Base-by-base conservation (phyloP, 1,284 basidiomycete genomes). In the Heterobasidion irregulare region DNA sequence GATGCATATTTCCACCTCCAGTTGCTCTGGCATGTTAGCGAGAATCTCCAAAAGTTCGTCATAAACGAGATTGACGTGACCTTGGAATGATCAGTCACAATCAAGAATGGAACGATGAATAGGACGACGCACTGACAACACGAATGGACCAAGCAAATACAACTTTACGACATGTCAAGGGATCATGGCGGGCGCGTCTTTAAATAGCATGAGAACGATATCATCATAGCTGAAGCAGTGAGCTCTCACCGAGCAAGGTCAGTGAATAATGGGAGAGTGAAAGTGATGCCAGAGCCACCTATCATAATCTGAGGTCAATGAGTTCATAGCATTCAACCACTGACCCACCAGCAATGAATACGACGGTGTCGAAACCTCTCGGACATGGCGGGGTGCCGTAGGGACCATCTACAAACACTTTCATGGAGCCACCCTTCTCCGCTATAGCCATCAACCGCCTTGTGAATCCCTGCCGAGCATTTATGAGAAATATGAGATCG, bases 401-500 rank as follows among this genome's bases (percentile, higher is more conserved):
- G 1, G 76, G 76, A 7, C 76, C 77, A 47, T 78, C 76, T 1
- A 78, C 53, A 6, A 72, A 65, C 16, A 71, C 59, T 48, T 66
- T 67, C 47, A 71, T 62, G 0, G 58, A 59, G 36, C 58, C 55
- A 2, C 60, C 63, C 34, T 59, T 61, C 4, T 52, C 59, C 0
- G 69, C 72, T 2, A 57, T 56, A 5, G 71, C 61, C 46, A 60
- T 56, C 9, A 76, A 57, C 0, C 67, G 66, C 52, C 59, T 65
- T 36, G 72, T 77, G 61, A 76, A 74, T 4, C 78, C 78, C 8
- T 62, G 63, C 44, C 74, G 66, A 18, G 76, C 77, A 26, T 77
- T 74, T 58, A 82, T 70, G n/a, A 82, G 62, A 64, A 82, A 82
- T 6, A 74, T 70, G 3, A 78, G 63, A 47, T 79, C 74, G 58